These are phyloP conservation scores for Aspergillus hancockii DNA, from an alignment of 495 filamentous ascomycete genomes.

Conservation along the genomic window DNA sequence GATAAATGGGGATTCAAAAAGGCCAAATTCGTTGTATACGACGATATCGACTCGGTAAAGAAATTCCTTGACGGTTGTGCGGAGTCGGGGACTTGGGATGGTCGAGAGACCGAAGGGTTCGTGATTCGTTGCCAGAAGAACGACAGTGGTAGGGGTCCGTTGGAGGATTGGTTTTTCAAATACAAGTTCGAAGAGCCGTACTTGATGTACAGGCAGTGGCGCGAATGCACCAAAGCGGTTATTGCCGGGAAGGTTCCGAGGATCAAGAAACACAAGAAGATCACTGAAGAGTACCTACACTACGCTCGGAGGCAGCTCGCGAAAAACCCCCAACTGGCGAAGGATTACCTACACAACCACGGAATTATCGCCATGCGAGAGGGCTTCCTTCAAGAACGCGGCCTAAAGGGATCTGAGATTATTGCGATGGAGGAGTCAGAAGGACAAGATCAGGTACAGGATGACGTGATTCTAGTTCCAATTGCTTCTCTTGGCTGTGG, in stretches of 20 bases:
- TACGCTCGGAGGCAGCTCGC: constrained; percentile 76
- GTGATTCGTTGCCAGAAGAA: constrained; percentile 85
- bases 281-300: constrained; percentile 86
- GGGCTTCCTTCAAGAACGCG: constrained; percentile 76
- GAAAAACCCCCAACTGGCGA: constrained; percentile 59
- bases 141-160: constrained; percentile 46
- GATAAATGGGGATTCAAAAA: constrained; percentile 93
- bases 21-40: constrained; percentile 74
- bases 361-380: constrained; percentile 93
- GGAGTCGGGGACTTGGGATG: constrained; percentile 82
- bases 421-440: constrained; percentile 60
- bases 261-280: constrained; percentile 81
- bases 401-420: constrained; percentile 83
- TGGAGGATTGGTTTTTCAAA: constrained; percentile 97
- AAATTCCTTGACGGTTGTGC: constrained; percentile 79
- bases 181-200: constrained; percentile 99
- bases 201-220: constrained; percentile 97
- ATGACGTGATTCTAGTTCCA: constrained; percentile 76
- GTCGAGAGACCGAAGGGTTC: constrained; percentile 93
- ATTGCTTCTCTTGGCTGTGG: constrained; percentile 94
- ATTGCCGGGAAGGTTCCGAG: constrained; percentile 74
- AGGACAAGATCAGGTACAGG: constrained; percentile 47
- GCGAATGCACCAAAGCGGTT: constrained; percentile 90
- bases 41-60: constrained; percentile 71
- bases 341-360: constrained; percentile 79